Percentiles rank a stretch among this genome's conserved stretches.
Evolutionary conservation across 1,139 yeast species (phyloP).

Genomic region (Pichiaceae sp.): DNA sequence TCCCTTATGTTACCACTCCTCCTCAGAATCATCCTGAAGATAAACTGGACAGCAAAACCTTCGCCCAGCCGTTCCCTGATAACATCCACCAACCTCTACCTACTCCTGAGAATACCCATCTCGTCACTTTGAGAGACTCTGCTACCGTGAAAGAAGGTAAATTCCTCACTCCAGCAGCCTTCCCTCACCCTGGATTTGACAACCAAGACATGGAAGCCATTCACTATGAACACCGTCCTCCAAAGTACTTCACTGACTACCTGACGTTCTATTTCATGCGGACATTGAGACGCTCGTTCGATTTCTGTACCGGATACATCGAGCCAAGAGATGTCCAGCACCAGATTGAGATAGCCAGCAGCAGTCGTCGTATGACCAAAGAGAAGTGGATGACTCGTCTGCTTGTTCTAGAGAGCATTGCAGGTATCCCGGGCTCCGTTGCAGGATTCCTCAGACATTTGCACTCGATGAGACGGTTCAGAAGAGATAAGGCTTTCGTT

Average conservation of each 20-base stretch:
- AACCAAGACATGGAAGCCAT: conserved; percentile 39
- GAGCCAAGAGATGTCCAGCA: conserved; percentile 32
- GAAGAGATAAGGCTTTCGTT: conserved; percentile 69
- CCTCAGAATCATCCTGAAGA: too few species aligned
- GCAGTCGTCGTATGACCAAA: conserved; percentile 45
- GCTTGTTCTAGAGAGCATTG: conserved; percentile 63
- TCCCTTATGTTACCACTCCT: too few species aligned
- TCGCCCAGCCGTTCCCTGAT: neutral
- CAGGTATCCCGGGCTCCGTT: conserved; percentile 76
- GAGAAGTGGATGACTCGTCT: conserved; percentile 62
- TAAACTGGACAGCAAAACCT: too few species aligned
- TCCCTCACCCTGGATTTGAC: conserved; percentile 48
- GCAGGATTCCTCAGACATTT: conserved; percentile 65
- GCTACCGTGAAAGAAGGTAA: conserved; percentile 9
- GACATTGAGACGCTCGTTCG: conserved; percentile 43
- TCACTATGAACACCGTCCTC: conserved; percentile 44
- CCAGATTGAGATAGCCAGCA: conserved; percentile 15
- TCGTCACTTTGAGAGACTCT: conserved; percentile 20
- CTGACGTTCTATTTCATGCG: conserved; percentile 42
- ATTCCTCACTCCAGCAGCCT: conserved; percentile 29
- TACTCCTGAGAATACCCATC: conserved; percentile 3
- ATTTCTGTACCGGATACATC: conserved; percentile 57
- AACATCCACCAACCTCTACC: conserved; percentile 4
- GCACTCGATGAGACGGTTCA: conserved; percentile 50
- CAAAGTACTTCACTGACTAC: conserved; percentile 40